Evolutionary conservation across 768 basidiomycete species (phyloP), one percentile per base, ranked within the genome.

Genomic region (Pholiota conissans): DNA sequence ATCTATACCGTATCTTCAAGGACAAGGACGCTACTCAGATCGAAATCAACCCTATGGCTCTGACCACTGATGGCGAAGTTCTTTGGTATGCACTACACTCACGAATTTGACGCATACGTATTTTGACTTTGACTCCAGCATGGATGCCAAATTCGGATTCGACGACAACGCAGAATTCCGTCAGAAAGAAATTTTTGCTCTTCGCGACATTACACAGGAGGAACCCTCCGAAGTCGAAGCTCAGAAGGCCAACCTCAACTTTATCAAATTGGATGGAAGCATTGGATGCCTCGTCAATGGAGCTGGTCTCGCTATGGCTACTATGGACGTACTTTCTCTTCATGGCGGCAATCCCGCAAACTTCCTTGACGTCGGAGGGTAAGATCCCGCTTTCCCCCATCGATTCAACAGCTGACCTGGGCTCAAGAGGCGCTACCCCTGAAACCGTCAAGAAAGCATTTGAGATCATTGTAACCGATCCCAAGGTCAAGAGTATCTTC

Each of bases 111-210:
- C 28, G 58, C 53, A 45, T 57, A 65, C 35, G 40, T 49, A 37
- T 20, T 30, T 50, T n/a, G n/a, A n/a, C n/a, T n/a, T n/a, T n/a
- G n/a, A n/a, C n/a, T 37, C 18, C 63, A 96, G 95, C 79, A 98
- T 99, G 97, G 97, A 99, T 73, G 97, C 97, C 71, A 99, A 99
- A 74, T 93, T 98, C 60, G 94, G 95, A n/a, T 99, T 99, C 67
- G 97, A 99, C 67, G 97, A 99, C 72, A 98, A 99, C 69, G 97
- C 97, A 34, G 94, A 95, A 69, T 99, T 99, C 85, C 90, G 97
- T 60, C 97, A 99, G 70, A 74, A 86, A 67, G 94, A 96, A 64
- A 71, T 98, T 60, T 97, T 96, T 70, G 80, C 76, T 54, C 82
- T 99, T 54, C 87, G 97, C 53, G 97, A 99, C 69, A 83, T 90